Evolutionary conservation across 768 basidiomycete genomes (phyloP), one percentile per base, ranked within the genome.

Genomic region (Pleurotus citrinopileatus): DNA sequence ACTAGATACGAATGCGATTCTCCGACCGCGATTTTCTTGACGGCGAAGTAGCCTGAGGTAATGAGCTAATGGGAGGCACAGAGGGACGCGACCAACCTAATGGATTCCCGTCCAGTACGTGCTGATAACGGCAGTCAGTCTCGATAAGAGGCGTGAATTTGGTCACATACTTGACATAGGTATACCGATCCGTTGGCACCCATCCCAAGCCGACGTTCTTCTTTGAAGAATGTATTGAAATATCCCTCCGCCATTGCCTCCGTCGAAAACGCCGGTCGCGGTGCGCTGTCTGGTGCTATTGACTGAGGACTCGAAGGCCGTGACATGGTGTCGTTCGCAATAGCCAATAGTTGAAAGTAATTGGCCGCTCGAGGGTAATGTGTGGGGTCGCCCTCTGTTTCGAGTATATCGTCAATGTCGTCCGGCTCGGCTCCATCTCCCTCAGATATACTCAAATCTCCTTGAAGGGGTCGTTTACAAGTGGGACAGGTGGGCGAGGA

Each of bases 11-110:
- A 77, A 60, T 93, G 89, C 0, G 92, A 95, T 63, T 91, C 84
- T 44, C 94, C 94, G 0, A 98, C 90, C 0, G 96, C 94, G 19
- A 98, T 93, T 67, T 97, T 98, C 73, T 98, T 98, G 43, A 97
- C 90, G 0, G 95, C 95, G 66, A 95, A 97, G 60, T 86, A 87
- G 25, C 90, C 90, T 82, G 15, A 5, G n/a, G 20, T 12, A 51
- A 26, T 51, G 29, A 51, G 34, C 15, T 20, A 19, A 12, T 1
- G 23, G 6, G 10, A 8, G 20, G 43, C 10, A 9, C 53, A 37
- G 23, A 43, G 5, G 29, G 50, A 27, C 40, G 12, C 4, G 13
- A 42, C 52, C 10, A 27, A 86, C 91, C 91, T 15, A 98, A 78
- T 13, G 83, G 75, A 62, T 94, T 95, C 7, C 89, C 91, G 53